These are phyloP conservation scores for Gryganskiella cystojenkinii DNA, from an alignment of 192 early-diverging fungal species.

Conservation along the genomic window DNA sequence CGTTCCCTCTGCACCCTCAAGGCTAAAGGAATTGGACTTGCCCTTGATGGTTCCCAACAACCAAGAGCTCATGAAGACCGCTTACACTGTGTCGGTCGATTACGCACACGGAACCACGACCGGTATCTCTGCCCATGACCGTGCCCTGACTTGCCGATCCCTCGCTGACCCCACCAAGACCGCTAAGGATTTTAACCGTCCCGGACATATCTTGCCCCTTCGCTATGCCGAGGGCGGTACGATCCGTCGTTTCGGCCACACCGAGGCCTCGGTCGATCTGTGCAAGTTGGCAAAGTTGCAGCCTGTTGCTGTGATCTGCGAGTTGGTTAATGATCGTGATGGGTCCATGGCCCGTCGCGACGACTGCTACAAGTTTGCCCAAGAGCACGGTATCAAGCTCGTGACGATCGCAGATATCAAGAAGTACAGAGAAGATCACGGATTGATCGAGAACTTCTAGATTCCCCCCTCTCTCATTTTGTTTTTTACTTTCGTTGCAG, in stretches of 20 bases:
- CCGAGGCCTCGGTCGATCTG: slow-evolving; percentile 92
- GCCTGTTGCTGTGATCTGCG: slow-evolving; percentile 92
- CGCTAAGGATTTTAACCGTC: slow-evolving; percentile 82
- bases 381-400: slow-evolving; percentile 83
- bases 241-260: slow-evolving; percentile 91
- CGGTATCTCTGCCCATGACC: slow-evolving; percentile 94
- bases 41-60: slow-evolving; percentile 97
- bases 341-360: slow-evolving; percentile 95
- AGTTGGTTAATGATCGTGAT: slow-evolving; percentile 91
- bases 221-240: slow-evolving; percentile 85
- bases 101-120: slow-evolving; percentile 89
- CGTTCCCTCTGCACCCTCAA: slow-evolving; percentile 80
- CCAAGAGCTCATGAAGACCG: slow-evolving; percentile 91
- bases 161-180: slow-evolving; percentile 79
- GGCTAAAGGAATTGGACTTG: slow-evolving; percentile 85
- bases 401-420: slow-evolving; percentile 92
- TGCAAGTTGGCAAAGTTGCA: slow-evolving; percentile 83
- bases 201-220: slow-evolving; percentile 96
- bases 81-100: slow-evolving; percentile 95
- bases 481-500: no score
- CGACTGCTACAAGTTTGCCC: slow-evolving; percentile 89
- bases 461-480: no score
- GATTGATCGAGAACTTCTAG: slow-evolving; percentile 20
- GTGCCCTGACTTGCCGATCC: slow-evolving; percentile 79
- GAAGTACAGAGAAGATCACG: slow-evolving; percentile 72